A percentile compares a stretch with the other conserved stretches of the same genome.
Conservation (phyloP, 2,329 filamentous ascomycete species). For the Chrysoporthe cubensis region DNA sequence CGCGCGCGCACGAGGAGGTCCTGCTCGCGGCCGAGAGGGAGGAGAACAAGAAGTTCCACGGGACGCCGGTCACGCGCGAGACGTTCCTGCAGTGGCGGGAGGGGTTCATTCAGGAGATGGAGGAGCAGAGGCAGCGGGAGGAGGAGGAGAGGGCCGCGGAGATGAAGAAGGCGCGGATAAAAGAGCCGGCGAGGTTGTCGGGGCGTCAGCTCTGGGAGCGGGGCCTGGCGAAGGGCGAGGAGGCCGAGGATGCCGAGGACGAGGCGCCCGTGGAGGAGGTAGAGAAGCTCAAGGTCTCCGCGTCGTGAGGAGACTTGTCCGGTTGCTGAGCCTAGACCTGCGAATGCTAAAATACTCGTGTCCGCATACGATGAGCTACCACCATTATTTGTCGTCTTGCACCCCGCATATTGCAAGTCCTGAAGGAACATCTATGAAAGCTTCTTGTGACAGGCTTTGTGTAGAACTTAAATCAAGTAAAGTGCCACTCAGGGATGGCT, state of each 20-base stretch:
- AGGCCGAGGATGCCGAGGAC: conserved; percentile 68
- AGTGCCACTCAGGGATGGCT: background rate
- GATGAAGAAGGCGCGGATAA: conserved; percentile 76
- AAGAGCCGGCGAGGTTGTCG: conserved; percentile 73
- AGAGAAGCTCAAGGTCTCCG: conserved; percentile 73
- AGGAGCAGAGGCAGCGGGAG: conserved; percentile 67
- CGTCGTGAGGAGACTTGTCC: conserved; percentile 39
- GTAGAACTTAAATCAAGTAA: background rate
- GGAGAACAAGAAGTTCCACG: conserved; percentile 97
- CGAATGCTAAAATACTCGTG: background rate
- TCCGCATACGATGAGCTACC: background rate
- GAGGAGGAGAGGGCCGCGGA: conserved; percentile 83
- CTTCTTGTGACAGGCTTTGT: too few relatives aligned
- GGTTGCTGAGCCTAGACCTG: background rate
- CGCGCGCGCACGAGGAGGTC: conserved; percentile 60
- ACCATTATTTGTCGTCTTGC: background rate
- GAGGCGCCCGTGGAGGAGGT: conserved; percentile 66
- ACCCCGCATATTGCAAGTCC: background rate
- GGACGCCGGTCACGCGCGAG: conserved; percentile 84
- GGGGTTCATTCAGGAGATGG: conserved; percentile 78
- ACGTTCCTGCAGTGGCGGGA: conserved; percentile 83
- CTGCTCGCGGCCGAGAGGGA: conserved; percentile 72
- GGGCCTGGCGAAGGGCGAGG: conserved; percentile 69
- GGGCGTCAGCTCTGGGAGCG: conserved; percentile 80
- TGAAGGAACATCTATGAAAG: too few relatives aligned